Evolutionary conservation across 2,329 filamentous ascomycete species (phyloP), one percentile per base, ranked within the genome.

Genomic region (Paraphaeosphaeria minitans): DNA sequence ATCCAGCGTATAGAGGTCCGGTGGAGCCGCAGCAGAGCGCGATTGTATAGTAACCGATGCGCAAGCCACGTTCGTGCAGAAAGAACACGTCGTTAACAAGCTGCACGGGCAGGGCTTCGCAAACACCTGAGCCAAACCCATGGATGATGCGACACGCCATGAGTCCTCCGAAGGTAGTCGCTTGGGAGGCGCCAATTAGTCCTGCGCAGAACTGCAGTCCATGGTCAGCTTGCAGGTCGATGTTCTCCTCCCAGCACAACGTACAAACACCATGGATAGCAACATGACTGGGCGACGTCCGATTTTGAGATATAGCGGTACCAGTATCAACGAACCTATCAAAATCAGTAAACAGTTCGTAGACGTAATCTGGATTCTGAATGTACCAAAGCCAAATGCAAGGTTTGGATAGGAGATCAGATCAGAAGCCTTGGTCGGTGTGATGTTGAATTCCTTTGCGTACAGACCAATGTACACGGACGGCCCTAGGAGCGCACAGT

Each of bases 341-440:
- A 9, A 14, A 8, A 21, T 57, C 50, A 59, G n/a, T 31, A 24
- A 7, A 33, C 2, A 4, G 9, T 80, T 19, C 8, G 33, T 4
- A 12, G 3, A 12, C 27, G 4, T 3, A 37, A 22, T 1, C 5
- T 14, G 16, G 37, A 33, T 12, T 22, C 4, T 22, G 45, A 12
- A 48, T 42, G 8, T 61, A 64, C 82, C 83, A 59, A 87, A 85
- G 0, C 85, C 85, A 71, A 85, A 87, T 4, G 83, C 82, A 21
- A 87, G 77, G 68, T 87, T 87, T 0, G 85, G 82, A 66, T 87
- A 88, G 12, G 83, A 86, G 56, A 87, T 79, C 35, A 87, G 71
- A 8, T 82, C 82, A 0, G 84, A 85, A 0, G 85, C 84, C 10
- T 74, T 79, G 7, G 80, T 81, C 2, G 81, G 77, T 3, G 80